Percentiles rank a stretch among this genome's conserved stretches.
These are phyloP conservation scores for Hericium coralloides DNA, from an alignment of 768 basidiomycete species.

Conservation along the genomic window DNA sequence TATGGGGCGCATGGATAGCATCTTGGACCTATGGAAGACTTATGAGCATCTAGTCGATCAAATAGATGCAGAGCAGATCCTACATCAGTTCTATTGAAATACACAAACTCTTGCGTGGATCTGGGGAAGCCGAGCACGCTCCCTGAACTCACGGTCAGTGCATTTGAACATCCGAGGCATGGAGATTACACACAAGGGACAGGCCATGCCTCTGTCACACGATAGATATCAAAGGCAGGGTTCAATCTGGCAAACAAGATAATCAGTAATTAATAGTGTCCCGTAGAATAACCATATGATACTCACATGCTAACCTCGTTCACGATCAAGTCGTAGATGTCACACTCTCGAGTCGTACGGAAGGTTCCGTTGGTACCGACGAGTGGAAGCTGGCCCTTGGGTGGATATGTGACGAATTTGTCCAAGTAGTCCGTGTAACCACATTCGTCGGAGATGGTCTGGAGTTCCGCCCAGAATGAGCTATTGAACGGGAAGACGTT, in stretches of 20 bases:
- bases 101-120: slow-evolving; percentile 44
- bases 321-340: slow-evolving; percentile 41
- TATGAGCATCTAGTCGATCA: neutral
- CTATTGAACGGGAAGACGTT: slow-evolving; percentile 54
- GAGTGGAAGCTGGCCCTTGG: slow-evolving; percentile 23
- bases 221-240: slow-evolving; percentile 48
- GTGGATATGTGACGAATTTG: slow-evolving; percentile 27
- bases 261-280: neutral
- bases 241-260: slow-evolving; percentile 31
- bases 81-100: slow-evolving; percentile 45
- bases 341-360: slow-evolving; percentile 28
- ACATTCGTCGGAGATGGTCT: slow-evolving; percentile 25
- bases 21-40: slow-evolving; percentile 22
- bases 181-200: slow-evolving; percentile 29
- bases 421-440: slow-evolving; percentile 27
- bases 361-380: slow-evolving; percentile 18
- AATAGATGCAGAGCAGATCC: neutral
- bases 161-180: neutral
- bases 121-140: slow-evolving; percentile 24
- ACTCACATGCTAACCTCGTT: slow-evolving; percentile 38
- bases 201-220: slow-evolving; percentile 46
- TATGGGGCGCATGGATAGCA: slow-evolving; percentile 29
- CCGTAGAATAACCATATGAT: neutral
- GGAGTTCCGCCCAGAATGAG: slow-evolving; percentile 40
- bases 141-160: slow-evolving; percentile 22